phyloP scores from a whole-genome alignment of 2,329 filamentous ascomycete species.

The Graphiopsis chlorocephala region DNA sequence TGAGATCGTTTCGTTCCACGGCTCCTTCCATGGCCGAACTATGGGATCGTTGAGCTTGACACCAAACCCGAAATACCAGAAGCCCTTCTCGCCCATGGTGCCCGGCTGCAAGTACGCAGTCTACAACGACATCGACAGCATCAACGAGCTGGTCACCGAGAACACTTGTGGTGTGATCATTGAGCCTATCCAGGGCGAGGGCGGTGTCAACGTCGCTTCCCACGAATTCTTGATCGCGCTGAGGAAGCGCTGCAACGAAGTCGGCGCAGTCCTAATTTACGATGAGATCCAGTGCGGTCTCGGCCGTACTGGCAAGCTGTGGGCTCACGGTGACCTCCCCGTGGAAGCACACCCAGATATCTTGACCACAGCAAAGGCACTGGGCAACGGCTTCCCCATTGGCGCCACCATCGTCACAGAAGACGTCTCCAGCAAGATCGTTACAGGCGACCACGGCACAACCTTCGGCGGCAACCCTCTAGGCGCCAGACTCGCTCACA shows the following conservation, averaged over 20 bases:
- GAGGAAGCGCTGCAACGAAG: conserved; percentile 78
- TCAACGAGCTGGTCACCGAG: conserved; percentile 73
- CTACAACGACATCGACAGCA: conserved; percentile 74
- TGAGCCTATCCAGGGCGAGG: conserved; percentile 96
- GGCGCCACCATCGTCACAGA: conserved; percentile 72
- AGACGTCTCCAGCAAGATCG: conserved; percentile 66
- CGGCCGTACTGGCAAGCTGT: conserved; percentile 79
- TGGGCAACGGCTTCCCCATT: conserved; percentile 95
- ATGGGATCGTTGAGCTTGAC: conserved; percentile 96
- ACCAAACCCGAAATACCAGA: conserved; percentile 96
- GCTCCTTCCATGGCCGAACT: conserved; percentile 92
- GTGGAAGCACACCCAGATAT: conserved; percentile 87
- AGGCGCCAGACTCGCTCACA: conserved; percentile 77
- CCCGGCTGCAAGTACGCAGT: conserved; percentile 85
- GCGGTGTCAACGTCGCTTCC: conserved; percentile 80
- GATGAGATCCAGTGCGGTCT: conserved; percentile 98
- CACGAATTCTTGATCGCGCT: conserved; percentile 81
- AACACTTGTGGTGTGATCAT: conserved; percentile 92
- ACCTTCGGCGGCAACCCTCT: conserved; percentile 93
- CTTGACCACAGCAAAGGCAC: conserved; percentile 88
- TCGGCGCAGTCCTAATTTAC: conserved; percentile 85
- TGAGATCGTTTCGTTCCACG: conserved; percentile 86
- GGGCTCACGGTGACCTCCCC: conserved; percentile 78
- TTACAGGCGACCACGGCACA: conserved; percentile 83
- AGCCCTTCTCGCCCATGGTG: conserved; percentile 91